Conservation (phyloP, 192 early-diverging fungal genomes). For the Rhizoclosmatium sp. region DNA sequence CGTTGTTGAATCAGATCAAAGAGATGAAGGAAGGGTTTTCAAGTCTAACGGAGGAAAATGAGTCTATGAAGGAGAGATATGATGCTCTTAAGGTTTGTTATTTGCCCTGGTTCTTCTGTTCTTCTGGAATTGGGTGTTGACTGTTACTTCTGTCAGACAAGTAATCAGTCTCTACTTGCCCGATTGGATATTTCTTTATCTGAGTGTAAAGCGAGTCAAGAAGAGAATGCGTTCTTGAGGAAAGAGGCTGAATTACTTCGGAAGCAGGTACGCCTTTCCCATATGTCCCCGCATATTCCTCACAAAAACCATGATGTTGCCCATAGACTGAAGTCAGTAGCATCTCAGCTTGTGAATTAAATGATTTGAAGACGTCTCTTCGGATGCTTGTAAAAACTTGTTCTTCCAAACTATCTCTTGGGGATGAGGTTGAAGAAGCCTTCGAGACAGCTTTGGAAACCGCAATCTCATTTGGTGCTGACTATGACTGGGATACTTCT, state of each 20-base stretch:
- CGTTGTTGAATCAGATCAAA: neutral
- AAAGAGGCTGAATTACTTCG: neutral
- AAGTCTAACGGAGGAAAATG: neutral
- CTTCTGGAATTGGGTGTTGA: neutral
- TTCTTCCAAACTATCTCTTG: too few species aligned
- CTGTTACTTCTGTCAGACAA: neutral
- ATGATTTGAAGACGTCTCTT: too few species aligned
- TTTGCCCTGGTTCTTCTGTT: neutral
- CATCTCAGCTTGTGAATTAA: too few species aligned
- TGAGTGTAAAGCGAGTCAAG: neutral
- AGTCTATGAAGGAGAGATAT: neutral
- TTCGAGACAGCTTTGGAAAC: neutral
- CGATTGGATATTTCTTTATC: neutral
- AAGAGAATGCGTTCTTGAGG: conserved; percentile 3
- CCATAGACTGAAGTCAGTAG: too few species aligned
- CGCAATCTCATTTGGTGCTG: neutral
- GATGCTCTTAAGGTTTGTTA: neutral
- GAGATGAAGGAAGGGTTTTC: neutral
- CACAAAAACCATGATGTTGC: too few species aligned
- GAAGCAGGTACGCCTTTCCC: too few species aligned
- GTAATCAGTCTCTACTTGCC: neutral
- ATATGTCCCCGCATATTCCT: too few species aligned
- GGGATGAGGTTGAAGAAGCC: neutral
- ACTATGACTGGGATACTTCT: conserved; percentile 6
- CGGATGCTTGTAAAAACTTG: too few species aligned